Conservation (phyloP, 768 basidiomycete genomes). For the Phaeotremella skinneri region DNA sequence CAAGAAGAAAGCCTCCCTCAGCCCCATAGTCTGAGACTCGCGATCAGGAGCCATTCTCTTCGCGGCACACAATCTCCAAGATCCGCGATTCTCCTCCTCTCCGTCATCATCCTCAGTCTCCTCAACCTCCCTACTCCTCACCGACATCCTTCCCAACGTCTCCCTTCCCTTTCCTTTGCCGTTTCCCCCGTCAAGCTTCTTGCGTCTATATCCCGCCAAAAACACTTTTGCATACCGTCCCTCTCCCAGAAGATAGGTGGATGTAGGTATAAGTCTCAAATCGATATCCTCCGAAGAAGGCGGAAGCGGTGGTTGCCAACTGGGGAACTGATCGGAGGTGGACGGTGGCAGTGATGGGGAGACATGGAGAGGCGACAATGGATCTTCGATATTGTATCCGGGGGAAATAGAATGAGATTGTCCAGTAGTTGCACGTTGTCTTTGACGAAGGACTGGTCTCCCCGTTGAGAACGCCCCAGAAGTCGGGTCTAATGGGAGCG, state of each 20-base stretch:
- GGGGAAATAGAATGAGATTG: slow-evolving; percentile 4
- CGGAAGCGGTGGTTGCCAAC: slow-evolving; percentile 38
- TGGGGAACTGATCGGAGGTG: slow-evolving; percentile 7
- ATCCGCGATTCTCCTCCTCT: slow-evolving; percentile 21
- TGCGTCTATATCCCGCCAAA: slow-evolving; percentile 32
- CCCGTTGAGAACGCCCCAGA: neutral
- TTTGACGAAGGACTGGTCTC: neutral
- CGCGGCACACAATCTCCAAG: slow-evolving; percentile 53
- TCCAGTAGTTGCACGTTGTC: neutral
- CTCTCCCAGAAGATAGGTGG: slow-evolving; percentile 37
- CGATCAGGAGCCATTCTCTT: slow-evolving; percentile 52
- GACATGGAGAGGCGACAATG: slow-evolving; percentile 40
- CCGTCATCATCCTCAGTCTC: slow-evolving; percentile 18
- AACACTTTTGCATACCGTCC: slow-evolving; percentile 45
- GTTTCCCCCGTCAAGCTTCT: neutral
- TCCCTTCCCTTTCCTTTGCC: slow-evolving; percentile 13
- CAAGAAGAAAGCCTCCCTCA: slow-evolving; percentile 53
- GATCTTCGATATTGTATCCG: slow-evolving; percentile 14
- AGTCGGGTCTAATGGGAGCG: neutral
- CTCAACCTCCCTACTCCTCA: neutral
- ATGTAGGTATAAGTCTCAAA: slow-evolving; percentile 26
- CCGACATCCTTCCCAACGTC: neutral
- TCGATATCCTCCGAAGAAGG: slow-evolving; percentile 30
- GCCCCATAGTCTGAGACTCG: slow-evolving; percentile 51
- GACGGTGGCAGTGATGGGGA: slow-evolving; percentile 32